Evolutionary conservation across 352 stramenopile species (phyloP).

Genomic region (Phytophthora sp.): DNA sequence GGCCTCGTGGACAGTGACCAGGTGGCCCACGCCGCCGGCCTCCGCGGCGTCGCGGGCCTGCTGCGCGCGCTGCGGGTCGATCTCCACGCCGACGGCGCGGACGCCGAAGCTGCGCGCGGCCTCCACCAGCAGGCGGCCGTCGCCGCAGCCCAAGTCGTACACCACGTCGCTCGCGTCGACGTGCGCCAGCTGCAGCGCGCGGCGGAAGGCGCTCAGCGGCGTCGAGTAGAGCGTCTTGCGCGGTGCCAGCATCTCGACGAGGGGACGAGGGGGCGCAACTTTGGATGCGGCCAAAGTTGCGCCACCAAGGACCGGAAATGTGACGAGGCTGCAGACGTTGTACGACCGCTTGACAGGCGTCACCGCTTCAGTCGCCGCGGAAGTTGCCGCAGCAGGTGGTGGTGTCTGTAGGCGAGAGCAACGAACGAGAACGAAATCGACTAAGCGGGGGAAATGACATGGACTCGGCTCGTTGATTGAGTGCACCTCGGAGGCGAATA

Average conservation of each 20-base stretch:
- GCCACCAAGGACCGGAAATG: constrained; percentile 22
- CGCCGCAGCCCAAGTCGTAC: constrained; percentile 82
- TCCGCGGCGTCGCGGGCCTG: constrained; percentile 33
- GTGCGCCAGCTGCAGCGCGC: constrained; percentile 59
- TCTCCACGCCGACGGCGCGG: constrained; percentile 71
- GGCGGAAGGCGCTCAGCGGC: constrained; percentile 62
- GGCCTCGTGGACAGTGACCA: constrained; percentile 69
- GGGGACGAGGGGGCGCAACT: constrained; percentile 9
- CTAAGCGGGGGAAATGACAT: too few species aligned
- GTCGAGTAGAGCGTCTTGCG: constrained; percentile 85
- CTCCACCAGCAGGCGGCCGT: constrained; percentile 73
- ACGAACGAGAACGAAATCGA: too few species aligned
- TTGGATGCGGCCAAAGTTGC: constrained; percentile 16
- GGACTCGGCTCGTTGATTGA: not conserved
- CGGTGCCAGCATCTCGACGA: constrained; percentile 65
- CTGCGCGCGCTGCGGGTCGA: constrained; percentile 50
- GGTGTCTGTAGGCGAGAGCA: too few species aligned
- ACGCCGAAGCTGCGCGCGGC: constrained; percentile 56
- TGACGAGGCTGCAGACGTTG: constrained; percentile 17
- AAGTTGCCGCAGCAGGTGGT: too few species aligned
- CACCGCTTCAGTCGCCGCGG: too few species aligned
- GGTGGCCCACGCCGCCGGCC: constrained; percentile 38
- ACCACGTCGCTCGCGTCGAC: constrained; percentile 53
- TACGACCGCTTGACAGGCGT: not conserved
- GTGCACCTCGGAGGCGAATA: not conserved